A percentile compares a stretch with the other conserved stretches of the same genome.
phyloP scores from a whole-genome alignment of 2,329 filamentous ascomycete species.

The Tolypocladium sp. region DNA sequence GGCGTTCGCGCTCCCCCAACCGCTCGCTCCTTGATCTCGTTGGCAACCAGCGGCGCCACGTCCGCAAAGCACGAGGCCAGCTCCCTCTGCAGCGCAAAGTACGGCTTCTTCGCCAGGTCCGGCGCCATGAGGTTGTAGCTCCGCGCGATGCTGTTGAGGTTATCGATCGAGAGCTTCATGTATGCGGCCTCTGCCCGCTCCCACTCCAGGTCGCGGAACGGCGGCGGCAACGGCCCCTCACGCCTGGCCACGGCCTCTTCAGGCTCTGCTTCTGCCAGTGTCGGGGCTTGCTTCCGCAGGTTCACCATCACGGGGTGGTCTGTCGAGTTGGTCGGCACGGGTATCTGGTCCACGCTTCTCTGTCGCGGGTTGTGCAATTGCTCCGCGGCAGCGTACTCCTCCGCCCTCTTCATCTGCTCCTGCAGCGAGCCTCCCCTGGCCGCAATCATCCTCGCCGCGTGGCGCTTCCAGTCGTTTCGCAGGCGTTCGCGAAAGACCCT shows the following conservation, averaged over 20 bases:
- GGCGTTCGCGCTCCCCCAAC: constrained; percentile 19
- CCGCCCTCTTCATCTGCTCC: constrained; percentile 62
- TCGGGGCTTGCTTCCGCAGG: constrained; percentile 20
- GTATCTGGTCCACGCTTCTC: constrained; percentile 30
- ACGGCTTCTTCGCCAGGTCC: constrained; percentile 84
- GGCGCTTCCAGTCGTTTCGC: constrained; percentile 73
- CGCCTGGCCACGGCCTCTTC: not conserved
- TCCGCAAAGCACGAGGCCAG: constrained; percentile 75
- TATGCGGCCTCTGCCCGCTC: constrained; percentile 65
- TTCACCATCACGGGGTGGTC: constrained; percentile 36
- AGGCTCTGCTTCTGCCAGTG: constrained; percentile 5
- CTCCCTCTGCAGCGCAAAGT: constrained; percentile 77
- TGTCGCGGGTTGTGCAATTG: constrained; percentile 49
- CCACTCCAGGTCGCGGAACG: constrained; percentile 75
- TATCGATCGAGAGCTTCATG: constrained; percentile 63
- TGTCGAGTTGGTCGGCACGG: constrained; percentile 35
- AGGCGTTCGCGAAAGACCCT: constrained; percentile 65
- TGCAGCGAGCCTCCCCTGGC: constrained; percentile 67
- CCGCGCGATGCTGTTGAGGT: constrained; percentile 71
- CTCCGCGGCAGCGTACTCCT: constrained; percentile 70
- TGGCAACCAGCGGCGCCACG: constrained; percentile 66
- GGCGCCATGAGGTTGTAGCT: constrained; percentile 96
- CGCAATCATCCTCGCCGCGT: constrained; percentile 70
- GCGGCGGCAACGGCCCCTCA: constrained; percentile 29
- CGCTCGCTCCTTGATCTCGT: constrained; percentile 64